phyloP scores from a whole-genome alignment of 345 rosid genomes.

The Eucalyptus lansdowneana region DNA sequence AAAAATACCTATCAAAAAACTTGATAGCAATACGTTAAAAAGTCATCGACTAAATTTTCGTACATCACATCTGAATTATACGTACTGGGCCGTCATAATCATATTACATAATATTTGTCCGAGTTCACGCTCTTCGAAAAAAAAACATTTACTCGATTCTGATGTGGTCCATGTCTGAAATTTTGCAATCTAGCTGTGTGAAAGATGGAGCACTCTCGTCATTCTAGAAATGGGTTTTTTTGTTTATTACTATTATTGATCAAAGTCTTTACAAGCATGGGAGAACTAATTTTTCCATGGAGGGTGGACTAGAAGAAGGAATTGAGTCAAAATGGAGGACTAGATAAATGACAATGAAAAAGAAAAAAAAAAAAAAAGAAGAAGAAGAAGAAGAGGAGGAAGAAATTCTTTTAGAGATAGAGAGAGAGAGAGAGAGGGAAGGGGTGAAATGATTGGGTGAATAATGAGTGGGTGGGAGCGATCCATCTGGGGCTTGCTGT shows the following conservation, averaged over 20 bases:
- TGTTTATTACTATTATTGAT: not conserved
- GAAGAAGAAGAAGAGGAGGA: too few species aligned
- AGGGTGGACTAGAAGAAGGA: not conserved
- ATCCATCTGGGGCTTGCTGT: constrained; percentile 11
- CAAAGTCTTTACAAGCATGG: not conserved
- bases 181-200: not conserved
- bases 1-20: fast-evolving
- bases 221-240: not conserved
- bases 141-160: not conserved
- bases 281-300: not conserved
- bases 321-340: not conserved
- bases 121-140: not conserved
- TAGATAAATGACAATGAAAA: not conserved
- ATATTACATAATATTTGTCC: fast-evolving
- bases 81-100: fast-evolving
- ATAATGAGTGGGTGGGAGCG: constrained; percentile 44
- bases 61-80: not conserved
- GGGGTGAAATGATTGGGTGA: constrained; percentile 29
- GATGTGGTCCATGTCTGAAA: not conserved
- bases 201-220: not conserved
- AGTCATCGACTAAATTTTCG: fast-evolving
- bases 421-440: not conserved
- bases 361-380: too few species aligned
- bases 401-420: not conserved
- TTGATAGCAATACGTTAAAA: not conserved